phyloP scores from a whole-genome alignment of 352 stramenopile genomes.

The Globisporangium cylindrosporum region DNA sequence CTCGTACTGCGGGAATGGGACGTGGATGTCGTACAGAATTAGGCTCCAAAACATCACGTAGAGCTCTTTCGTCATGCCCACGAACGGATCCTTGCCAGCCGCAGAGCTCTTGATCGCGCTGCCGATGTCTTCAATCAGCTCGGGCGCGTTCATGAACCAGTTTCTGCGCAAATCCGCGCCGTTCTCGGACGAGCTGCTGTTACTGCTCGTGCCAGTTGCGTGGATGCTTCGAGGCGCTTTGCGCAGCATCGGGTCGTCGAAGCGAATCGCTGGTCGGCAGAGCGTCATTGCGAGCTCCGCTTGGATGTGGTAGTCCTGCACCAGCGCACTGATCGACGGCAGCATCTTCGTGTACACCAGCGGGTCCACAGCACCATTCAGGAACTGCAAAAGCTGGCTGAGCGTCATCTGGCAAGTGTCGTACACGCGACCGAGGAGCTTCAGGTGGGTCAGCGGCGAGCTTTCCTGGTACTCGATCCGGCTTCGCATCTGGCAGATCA shows the following conservation, averaged over 20 bases:
- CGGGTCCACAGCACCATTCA: slow-evolving; percentile 72
- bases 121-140: slow-evolving; percentile 59
- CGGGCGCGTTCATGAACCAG: slow-evolving; percentile 69
- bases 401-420: slow-evolving; percentile 86
- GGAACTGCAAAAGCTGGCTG: slow-evolving; percentile 84
- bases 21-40: slow-evolving; percentile 85
- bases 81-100: slow-evolving; percentile 46
- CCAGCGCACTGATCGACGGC: slow-evolving; percentile 53
- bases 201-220: slow-evolving; percentile 29
- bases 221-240: slow-evolving; percentile 65
- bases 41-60: slow-evolving; percentile 87
- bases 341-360: slow-evolving; percentile 71
- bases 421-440: slow-evolving; percentile 75
- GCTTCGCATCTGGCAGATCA: slow-evolving; percentile 86
- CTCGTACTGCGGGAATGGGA: slow-evolving; percentile 85
- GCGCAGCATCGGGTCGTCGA: slow-evolving; percentile 63
- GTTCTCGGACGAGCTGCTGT: slow-evolving; percentile 17
- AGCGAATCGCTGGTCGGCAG: slow-evolving; percentile 73
- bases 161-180: slow-evolving; percentile 21
- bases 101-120: slow-evolving; percentile 30
- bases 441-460: slow-evolving; percentile 54
- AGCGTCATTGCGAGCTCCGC: slow-evolving; percentile 79
- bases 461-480: slow-evolving; percentile 82
- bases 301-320: slow-evolving; percentile 72
- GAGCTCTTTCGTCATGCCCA: slow-evolving; percentile 68